Evolutionary conservation across 2,329 filamentous ascomycete genomes (phyloP), one percentile per base, ranked within the genome.

Genomic region (Ophiostoma triangulosporum): DNA sequence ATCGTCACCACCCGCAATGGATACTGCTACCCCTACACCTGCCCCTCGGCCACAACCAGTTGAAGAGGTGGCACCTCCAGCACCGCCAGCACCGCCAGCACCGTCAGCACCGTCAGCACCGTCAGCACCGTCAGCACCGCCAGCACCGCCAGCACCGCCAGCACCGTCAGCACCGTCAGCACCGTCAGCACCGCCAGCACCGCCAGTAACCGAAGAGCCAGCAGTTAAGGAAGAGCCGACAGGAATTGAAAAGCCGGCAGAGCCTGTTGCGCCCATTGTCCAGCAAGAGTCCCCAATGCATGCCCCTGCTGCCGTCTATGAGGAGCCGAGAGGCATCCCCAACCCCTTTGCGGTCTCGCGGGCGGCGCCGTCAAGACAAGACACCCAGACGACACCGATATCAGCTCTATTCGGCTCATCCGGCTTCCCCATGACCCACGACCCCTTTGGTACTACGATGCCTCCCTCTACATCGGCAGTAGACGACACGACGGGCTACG

Each of bases 401-500:
- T 49, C 51, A 6, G 35, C 51, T 17, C 27, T 56, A 14, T 56
- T 56, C 29, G 54, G 54, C 20, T 40, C 43, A 1, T n/a, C 38
- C 14, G 12, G 14, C 14, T 31, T 24, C 17, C 17, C 46, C 15
- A 29, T 24, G 38, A 4, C 38, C 4, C 6, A 12, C 20, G 12
- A 43, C 11, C 38, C 38, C 6, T 43, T 43, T 24, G 11, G 9
- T 20, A 43, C 38, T 24, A 15, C 20, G 15, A 8, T 14, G 6
- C 14, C 6, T 12, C 15, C 35, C 24, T 17, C 22, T 9, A 8
- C 50, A 1, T 11, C 20, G 8, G 11, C 50, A 29, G 46, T 12
- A 4, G 45, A 24, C 52, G 51, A 53, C 15, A 17, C 32, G 2
- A 51, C 53, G 53, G 56, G 54, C 26, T 57, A 58, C 32, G 52